phyloP scores from a whole-genome alignment of 352 stramenopile species.

The Phytophthora cactorum region DNA sequence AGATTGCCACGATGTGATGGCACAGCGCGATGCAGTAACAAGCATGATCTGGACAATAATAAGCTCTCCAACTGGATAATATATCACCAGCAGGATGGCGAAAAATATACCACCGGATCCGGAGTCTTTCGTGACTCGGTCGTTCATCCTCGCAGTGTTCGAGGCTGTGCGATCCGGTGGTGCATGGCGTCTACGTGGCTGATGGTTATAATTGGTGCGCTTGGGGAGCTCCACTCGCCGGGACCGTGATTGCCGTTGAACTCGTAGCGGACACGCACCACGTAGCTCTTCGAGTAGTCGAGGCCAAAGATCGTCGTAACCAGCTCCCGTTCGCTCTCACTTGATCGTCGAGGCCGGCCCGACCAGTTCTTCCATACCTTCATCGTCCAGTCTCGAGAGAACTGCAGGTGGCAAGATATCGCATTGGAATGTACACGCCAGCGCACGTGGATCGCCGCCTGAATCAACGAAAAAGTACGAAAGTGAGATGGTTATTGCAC shows the following conservation, averaged over 20 bases:
- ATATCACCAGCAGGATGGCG: not conserved
- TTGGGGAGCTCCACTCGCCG: slow-evolving; percentile 71
- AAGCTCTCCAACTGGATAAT: slow-evolving; percentile 1
- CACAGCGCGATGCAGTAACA: not conserved
- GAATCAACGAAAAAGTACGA: not conserved
- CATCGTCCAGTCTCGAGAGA: slow-evolving; percentile 74
- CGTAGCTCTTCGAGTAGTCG: slow-evolving; percentile 78
- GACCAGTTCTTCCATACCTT: slow-evolving; percentile 85
- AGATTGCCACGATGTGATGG: not conserved
- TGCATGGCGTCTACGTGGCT: slow-evolving; percentile 38
- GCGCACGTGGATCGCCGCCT: slow-evolving; percentile 69
- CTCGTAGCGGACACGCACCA: slow-evolving; percentile 75
- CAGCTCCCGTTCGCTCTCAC: slow-evolving; percentile 61
- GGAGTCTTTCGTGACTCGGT: not conserved
- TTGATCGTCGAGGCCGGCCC: slow-evolving; percentile 47
- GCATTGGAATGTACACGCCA: slow-evolving; percentile 65
- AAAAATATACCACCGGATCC: not conserved
- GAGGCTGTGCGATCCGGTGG: slow-evolving; percentile 29
- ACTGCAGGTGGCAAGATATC: slow-evolving; percentile 70
- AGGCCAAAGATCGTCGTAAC: slow-evolving; percentile 71
- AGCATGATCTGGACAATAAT: slow-evolving; percentile 14
- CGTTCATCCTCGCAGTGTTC: slow-evolving; percentile 22
- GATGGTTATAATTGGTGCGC: slow-evolving; percentile 50
- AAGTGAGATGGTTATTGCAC: not conserved
- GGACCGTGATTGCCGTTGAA: slow-evolving; percentile 50